Base-by-base conservation (phyloP, 495 filamentous ascomycete species). In the Pseudevernia furfuracea region DNA sequence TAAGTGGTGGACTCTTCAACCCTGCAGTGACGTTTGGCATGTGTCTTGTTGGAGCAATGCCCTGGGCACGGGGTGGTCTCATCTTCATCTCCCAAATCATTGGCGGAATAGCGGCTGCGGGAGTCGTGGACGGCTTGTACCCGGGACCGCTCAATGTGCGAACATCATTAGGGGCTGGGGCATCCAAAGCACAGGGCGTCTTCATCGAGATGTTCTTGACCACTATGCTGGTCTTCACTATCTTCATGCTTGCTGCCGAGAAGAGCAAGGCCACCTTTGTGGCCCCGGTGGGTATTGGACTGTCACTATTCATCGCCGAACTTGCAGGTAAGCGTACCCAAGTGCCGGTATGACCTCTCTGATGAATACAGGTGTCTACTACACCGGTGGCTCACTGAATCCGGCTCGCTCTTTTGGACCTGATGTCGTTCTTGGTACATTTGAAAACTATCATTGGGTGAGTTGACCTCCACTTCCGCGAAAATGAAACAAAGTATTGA, bases 131-230 rank as follows among this genome's bases (percentile, higher is more conserved):
- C 15, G 79, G 73, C 6, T 70, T 92, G 32, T 86, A 87, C 49
- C 88, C 89, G 0, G 85, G 85, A 0, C 74, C 77, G 1, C 74
- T 90, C 39, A 78, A 78, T 39, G 85, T 89, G n/a, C 67, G 69
- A 1, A 91, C 88, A 0, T 78, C 79, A 8, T 76, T 91, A 1
- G 80, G 81, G 12, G 77, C 76, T 1, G 81, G 79, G 3, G 76
- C 88, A 0, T 84, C 79, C 9, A 79, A 84, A 30, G 78, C 77
- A 0, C 87, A 89, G 67, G 89, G 89, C 7, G 74, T 91, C 19
- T 83, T 92, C 73, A 90, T 94, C 63, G 91, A 94, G 74, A 81
- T 89, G 77, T 87, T 96, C 66, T 79, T 93, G 17, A 94, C 90
- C 0, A 82, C 87, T 2, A 82, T 91, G 72, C 75, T 96, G 38